phyloP scores from a whole-genome alignment of 1,284 basidiomycete genomes.

The Calocybe gambosa region DNA sequence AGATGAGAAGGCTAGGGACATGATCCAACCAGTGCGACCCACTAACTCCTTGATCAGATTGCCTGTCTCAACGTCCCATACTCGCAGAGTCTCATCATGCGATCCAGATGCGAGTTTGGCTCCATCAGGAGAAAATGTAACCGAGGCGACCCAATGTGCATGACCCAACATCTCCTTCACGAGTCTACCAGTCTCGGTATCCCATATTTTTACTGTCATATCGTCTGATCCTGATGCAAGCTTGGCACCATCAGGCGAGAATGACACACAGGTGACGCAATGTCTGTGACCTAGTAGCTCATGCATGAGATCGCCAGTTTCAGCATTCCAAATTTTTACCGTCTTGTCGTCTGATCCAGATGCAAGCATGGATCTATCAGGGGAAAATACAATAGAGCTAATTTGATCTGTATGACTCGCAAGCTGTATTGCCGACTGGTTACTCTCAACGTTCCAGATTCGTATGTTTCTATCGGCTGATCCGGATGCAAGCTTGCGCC shows the following conservation, averaged over 20 bases:
- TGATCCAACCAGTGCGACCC: slow-evolving; percentile 6
- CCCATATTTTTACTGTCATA: neutral
- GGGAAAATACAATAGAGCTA: slow-evolving; percentile 7
- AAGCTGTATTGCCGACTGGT: neutral
- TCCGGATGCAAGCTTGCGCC: neutral
- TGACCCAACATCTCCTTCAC: neutral
- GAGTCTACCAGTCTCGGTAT: neutral
- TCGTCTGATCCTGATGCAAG: slow-evolving; percentile 11
- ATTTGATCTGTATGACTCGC: slow-evolving; percentile 6
- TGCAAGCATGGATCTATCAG: slow-evolving; percentile 6
- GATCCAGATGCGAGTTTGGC: neutral
- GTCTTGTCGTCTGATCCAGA: slow-evolving; percentile 10
- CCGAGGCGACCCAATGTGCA: neutral
- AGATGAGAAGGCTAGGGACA: slow-evolving; percentile 6
- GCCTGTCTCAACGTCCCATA: neutral
- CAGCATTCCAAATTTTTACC: slow-evolving; percentile 10
- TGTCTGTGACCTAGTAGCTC: neutral
- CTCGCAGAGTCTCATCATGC: neutral
- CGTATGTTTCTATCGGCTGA: neutral
- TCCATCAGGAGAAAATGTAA: slow-evolving; percentile 2
- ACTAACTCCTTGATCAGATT: neutral
- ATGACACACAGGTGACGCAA: neutral
- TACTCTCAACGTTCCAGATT: slow-evolving; percentile 3
- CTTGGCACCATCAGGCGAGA: slow-evolving; percentile 5
- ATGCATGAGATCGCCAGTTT: neutral